phyloP scores from a whole-genome alignment of 2,329 filamentous ascomycete species.

The Mycosphaerelloides madeirae region DNA sequence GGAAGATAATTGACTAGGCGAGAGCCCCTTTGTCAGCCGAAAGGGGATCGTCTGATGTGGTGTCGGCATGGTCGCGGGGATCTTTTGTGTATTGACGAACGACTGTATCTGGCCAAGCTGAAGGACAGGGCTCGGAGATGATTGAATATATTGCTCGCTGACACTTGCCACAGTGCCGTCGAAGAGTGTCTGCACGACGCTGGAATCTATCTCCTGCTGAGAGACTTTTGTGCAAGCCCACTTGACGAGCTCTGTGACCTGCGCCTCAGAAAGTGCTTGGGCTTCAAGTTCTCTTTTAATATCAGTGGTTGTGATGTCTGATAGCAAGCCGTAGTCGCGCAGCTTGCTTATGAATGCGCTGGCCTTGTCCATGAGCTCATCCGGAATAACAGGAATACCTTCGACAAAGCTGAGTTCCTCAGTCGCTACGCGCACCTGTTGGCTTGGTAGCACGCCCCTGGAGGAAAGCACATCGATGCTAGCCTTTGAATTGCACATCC shows the following conservation, averaged over 20 bases:
- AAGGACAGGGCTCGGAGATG: conserved; percentile 65
- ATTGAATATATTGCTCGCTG: conserved; percentile 46
- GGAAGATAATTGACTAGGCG: conserved; percentile 63
- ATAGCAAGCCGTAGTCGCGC: conserved; percentile 79
- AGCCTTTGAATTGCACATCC: conserved; percentile 79
- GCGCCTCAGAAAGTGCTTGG: conserved; percentile 71
- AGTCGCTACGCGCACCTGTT: conserved; percentile 70
- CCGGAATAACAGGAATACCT: conserved; percentile 79
- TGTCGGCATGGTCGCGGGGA: conserved; percentile 74
- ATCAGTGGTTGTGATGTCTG: conserved; percentile 79
- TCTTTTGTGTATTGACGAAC: conserved; percentile 71
- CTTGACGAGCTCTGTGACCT: conserved; percentile 75
- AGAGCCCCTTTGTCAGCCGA: conserved; percentile 69
- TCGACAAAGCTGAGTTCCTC: conserved; percentile 74
- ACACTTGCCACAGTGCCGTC: conserved; percentile 72
- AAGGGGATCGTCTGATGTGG: conserved; percentile 80
- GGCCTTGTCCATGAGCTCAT: conserved; percentile 63
- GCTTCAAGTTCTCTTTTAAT: conserved; percentile 77
- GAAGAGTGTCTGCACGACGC: conserved; percentile 65
- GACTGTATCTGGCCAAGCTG: conserved; percentile 69
- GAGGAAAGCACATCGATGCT: conserved; percentile 86
- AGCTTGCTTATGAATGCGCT: conserved; percentile 74
- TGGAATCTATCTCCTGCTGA: conserved; percentile 65
- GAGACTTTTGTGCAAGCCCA: conserved; percentile 74
- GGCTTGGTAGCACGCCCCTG: conserved; percentile 77